These are phyloP conservation scores for Neurospora cerealis DNA, from an alignment of 495 filamentous ascomycete genomes.

Conservation along the genomic window DNA sequence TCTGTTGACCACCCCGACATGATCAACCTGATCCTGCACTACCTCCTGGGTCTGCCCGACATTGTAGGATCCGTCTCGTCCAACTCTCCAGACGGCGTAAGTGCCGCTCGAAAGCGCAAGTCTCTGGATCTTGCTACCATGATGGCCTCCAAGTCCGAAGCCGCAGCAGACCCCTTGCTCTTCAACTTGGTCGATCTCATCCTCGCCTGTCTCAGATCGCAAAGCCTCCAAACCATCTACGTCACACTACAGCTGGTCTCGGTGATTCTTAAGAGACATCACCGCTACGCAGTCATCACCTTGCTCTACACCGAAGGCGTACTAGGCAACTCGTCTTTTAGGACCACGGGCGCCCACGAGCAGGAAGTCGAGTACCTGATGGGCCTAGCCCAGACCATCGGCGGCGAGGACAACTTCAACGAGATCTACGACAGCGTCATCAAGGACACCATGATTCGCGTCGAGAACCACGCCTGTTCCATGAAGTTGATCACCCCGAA, in stretches of 20 bases:
- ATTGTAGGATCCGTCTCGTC: slow-evolving; percentile 20
- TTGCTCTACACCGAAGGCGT: slow-evolving; percentile 55
- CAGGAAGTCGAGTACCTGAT: slow-evolving; percentile 68
- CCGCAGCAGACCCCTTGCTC: slow-evolving; percentile 68
- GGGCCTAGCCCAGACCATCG: slow-evolving; percentile 59
- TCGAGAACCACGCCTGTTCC: slow-evolving; percentile 78
- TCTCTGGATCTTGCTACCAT: slow-evolving; percentile 79
- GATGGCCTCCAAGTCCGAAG: slow-evolving; percentile 56
- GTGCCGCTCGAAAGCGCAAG: slow-evolving; percentile 68
- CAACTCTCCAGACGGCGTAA: slow-evolving; percentile 25
- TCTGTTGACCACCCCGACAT: slow-evolving; percentile 85
- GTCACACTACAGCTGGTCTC: slow-evolving; percentile 79
- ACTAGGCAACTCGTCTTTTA: slow-evolving; percentile 39
- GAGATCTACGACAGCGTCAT: slow-evolving; percentile 75
- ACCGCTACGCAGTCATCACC: slow-evolving; percentile 70
- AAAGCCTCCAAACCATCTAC: slow-evolving; percentile 76
- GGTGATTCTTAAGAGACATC: slow-evolving; percentile 76
- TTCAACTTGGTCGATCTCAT: slow-evolving; percentile 94
- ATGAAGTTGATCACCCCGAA: slow-evolving; percentile 46
- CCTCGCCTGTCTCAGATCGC: slow-evolving; percentile 70
- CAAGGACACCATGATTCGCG: slow-evolving; percentile 61
- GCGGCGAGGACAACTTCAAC: slow-evolving; percentile 60
- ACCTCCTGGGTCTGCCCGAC: slow-evolving; percentile 70
- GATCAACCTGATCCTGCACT: slow-evolving; percentile 86
- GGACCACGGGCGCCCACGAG: slow-evolving; percentile 71